Evolutionary conservation across 1,284 basidiomycete genomes (phyloP), one percentile per base, ranked within the genome.

Genomic region (Tilletia setariae): DNA sequence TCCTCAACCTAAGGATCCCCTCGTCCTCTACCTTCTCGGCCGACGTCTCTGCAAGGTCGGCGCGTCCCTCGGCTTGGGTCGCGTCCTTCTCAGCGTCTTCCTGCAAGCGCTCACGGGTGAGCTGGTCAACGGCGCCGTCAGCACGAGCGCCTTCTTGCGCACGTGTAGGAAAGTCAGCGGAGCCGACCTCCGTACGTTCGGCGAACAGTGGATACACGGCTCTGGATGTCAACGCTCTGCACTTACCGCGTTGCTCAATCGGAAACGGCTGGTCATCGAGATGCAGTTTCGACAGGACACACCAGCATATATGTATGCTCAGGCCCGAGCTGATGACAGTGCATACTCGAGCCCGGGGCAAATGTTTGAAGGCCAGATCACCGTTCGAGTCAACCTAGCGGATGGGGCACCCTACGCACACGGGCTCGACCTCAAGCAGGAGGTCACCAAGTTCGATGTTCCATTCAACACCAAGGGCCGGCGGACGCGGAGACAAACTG

Each of bases 391-490:
- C 68, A 94, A 98, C 82, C 96, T 98, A 85, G 94, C 94, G 0
- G 96, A 98, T 80, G 96, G 96, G 1, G 98, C 96, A 47, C 95
- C 96, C 0, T 98, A 98, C 80, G 96, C 98, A 83, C 96, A 99
- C 81, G 92, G 98, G 23, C 86, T 99, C 49, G 94, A 97, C 81
- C 91, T 98, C 69, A 90, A 91, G 49, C 88, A 88, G 21, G 84
- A 89, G 1, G 91, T 91, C 84, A 97, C 96, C 82, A 89, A 91
- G 15, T 97, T 93, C 81, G 93, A 96, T 79, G 93, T 98, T 0
- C 94, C 96, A 0, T 98, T 98, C 87, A 98, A 98, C 83, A 98
- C 95, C n/a, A 98, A 98, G 84, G 98, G 98, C 85, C 98, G 98
- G 84, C 92, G 96, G 72, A 92, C 97, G 19, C 87, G 94, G 64